phyloP scores from a whole-genome alignment of 2,329 filamentous ascomycete genomes.

The Coniochaeta ligniaria region DNA sequence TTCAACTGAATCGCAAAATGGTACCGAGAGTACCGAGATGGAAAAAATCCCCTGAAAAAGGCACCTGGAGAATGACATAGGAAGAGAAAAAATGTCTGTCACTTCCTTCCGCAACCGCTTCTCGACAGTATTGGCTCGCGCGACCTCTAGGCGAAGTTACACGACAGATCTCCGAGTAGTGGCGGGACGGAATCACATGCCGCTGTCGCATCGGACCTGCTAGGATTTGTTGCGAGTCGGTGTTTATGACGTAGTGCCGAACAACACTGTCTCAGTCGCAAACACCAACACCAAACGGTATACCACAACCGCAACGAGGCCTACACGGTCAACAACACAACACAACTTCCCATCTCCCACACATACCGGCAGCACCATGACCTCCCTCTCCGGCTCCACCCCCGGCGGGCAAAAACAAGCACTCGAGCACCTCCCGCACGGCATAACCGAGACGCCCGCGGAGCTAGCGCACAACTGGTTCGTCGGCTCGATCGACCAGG shows the following conservation, averaged over 20 bases:
- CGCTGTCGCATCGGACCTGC: not conserved
- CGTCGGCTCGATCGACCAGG: slow-evolving; percentile 84
- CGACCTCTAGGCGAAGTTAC: not conserved
- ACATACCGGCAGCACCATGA: not conserved
- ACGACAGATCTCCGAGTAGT: not conserved
- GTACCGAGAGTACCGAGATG: not conserved
- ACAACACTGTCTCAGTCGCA: not conserved
- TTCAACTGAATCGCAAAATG: not conserved
- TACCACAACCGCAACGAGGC: not conserved
- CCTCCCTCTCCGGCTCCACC: not conserved
- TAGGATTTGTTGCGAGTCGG: not conserved
- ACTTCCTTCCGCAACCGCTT: not conserved
- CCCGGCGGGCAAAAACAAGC: not conserved
- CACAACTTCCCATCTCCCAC: too few species aligned
- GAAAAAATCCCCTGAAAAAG: not conserved
- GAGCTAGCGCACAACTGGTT: slow-evolving; percentile 42
- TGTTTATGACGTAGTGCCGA: not conserved
- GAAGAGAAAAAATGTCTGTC: not conserved
- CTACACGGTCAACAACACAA: not conserved
- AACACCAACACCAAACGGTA: not conserved
- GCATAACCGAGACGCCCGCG: slow-evolving; percentile 16
- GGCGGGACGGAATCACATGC: not conserved
- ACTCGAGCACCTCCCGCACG: slow-evolving; percentile 11
- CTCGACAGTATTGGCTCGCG: not conserved
- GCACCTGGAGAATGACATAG: not conserved